Evolutionary conservation across 176 grass and related monocot genomes (phyloP).

Genomic region (Bonia amplexicaulis): DNA sequence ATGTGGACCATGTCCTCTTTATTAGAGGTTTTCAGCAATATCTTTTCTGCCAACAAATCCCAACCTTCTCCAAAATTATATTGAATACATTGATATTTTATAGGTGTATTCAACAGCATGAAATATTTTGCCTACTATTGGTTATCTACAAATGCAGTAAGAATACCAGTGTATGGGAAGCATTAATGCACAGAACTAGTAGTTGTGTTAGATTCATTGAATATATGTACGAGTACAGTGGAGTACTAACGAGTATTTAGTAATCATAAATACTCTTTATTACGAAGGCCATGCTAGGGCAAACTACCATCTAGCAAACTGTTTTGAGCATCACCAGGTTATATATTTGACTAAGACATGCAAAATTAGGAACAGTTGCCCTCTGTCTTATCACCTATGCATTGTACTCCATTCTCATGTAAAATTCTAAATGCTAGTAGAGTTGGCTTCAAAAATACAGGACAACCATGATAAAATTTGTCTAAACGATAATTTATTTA

Average conservation of each 20-base stretch:
- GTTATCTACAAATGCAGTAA: neutral
- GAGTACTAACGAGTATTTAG: conserved; percentile 21
- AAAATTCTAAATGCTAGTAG: neutral
- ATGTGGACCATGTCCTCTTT: neutral
- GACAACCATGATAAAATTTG: too few species aligned
- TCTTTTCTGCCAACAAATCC: neutral
- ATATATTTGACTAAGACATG: conserved; percentile 25
- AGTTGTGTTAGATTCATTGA: conserved; percentile 21
- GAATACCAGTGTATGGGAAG: neutral
- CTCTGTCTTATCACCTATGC: neutral
- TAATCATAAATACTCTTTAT: conserved; percentile 31
- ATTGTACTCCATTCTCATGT: neutral
- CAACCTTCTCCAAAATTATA: neutral
- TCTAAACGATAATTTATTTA: too few species aligned
- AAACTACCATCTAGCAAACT: conserved; percentile 29
- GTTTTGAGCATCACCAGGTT: conserved; percentile 23
- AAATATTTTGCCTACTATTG: neutral
- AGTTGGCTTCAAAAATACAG: too few species aligned
- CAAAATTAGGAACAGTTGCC: conserved; percentile 14
- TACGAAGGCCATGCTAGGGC: conserved; percentile 1
- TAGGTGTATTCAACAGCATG: neutral
- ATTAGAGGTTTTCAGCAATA: neutral
- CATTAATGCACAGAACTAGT: conserved; percentile 35
- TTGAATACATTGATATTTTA: neutral
- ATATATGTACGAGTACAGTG: conserved; percentile 8